Percentiles rank a stretch among this genome's conserved stretches.
phyloP scores from a whole-genome alignment of 371 early-diverging fungal species.

The Rhizopus microsporus region DNA sequence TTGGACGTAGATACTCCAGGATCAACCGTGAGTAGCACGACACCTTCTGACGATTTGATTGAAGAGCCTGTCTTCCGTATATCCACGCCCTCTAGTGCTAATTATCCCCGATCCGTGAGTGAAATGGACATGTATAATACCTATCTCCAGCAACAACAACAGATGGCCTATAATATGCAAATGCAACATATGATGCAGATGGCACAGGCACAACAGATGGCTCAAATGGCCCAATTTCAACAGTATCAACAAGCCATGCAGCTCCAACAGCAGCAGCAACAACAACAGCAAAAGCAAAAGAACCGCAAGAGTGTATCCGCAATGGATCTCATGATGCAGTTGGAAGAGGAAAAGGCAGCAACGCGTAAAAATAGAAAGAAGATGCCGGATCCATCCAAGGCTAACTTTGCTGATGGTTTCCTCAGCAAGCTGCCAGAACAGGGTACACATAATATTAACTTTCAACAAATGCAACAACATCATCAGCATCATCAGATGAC shows the following conservation, averaged over 20 bases:
- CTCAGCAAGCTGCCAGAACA: constrained; percentile 33
- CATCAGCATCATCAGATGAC: constrained; percentile 23
- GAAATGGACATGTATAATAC: constrained; percentile 40
- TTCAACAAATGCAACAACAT: constrained; percentile 30
- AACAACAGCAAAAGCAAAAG: constrained; percentile 27
- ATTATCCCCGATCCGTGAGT: constrained; percentile 26
- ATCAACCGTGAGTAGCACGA: constrained; percentile 7
- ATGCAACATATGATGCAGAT: constrained; percentile 34
- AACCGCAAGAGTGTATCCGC: constrained; percentile 48
- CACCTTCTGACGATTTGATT: constrained; percentile 8
- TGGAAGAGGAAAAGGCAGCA: constrained; percentile 44
- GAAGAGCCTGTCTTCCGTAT: constrained; percentile 18
- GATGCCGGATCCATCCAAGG: constrained; percentile 35
- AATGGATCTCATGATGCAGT: constrained; percentile 47
- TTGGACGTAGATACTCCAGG: constrained; percentile 23
- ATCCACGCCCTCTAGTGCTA: constrained; percentile 3
- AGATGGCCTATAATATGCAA: constrained; percentile 34
- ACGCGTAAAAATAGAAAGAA: constrained; percentile 31
- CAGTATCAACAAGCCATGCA: constrained; percentile 20
- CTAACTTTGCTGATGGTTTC: constrained; percentile 36
- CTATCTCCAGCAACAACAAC: constrained; percentile 15
- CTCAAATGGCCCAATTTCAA: constrained; percentile 30
- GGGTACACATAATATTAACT: constrained; percentile 38
- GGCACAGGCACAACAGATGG: constrained; percentile 28
- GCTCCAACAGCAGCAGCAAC: constrained; percentile 28